phyloP scores from a whole-genome alignment of 345 rosid genomes.

The Bruguiera parviflora region DNA sequence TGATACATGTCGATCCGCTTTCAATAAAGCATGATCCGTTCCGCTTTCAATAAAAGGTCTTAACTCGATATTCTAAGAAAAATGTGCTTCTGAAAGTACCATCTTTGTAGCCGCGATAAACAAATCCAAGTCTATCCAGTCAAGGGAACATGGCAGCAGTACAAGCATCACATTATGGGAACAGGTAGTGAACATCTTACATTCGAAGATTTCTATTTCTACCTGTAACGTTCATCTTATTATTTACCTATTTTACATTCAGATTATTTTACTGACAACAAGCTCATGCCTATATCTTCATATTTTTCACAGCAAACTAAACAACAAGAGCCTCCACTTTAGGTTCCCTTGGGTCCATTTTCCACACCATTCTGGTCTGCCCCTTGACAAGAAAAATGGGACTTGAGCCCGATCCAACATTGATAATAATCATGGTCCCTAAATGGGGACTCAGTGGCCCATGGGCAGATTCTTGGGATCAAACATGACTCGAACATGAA shows the following conservation, averaged over 20 bases:
- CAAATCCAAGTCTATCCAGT: too few species aligned
- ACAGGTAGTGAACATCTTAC: too few species aligned
- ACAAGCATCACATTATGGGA: too few species aligned
- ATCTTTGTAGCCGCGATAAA: too few species aligned
- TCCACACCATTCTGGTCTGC: conserved; percentile 1
- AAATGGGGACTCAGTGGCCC: conserved; percentile 77
- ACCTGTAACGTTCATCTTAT: not conserved
- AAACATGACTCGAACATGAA: conserved; percentile 95
- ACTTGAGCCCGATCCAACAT: conserved; percentile 90
- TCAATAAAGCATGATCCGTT: too few species aligned
- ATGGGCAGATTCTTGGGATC: conserved; percentile 77
- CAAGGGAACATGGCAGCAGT: too few species aligned
- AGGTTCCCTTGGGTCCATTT: conserved; percentile 5
- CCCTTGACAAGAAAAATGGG: conserved; percentile 59
- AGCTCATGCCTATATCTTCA: not conserved
- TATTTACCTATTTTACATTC: not conserved
- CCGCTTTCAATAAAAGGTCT: too few species aligned
- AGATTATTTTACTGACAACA: not conserved
- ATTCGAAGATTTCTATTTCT: too few species aligned
- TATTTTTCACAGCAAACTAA: not conserved
- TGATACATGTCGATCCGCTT: too few species aligned
- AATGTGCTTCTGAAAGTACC: too few species aligned
- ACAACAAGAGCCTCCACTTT: not conserved
- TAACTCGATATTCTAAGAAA: too few species aligned
- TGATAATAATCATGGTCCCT: conserved; percentile 75